Evolutionary conservation across 345 rosid species (phyloP), one percentile per base, ranked within the genome.

Genomic region (Jatropha curcas): DNA sequence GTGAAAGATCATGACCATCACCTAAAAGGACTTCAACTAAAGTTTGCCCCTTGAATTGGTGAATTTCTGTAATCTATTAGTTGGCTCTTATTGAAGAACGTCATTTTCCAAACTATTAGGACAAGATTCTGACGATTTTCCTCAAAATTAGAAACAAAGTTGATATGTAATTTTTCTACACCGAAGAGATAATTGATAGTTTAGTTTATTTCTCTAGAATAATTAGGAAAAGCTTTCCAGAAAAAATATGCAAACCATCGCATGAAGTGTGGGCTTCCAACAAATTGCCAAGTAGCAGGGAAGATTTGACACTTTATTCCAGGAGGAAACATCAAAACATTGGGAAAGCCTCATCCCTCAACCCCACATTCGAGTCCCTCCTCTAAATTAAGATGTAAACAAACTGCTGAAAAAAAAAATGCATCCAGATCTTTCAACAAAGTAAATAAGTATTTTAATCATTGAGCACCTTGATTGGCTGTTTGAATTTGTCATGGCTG

Each of bases 401-500:
- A 24, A 65, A 33, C 37, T 19, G 14, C 66, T n/a, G 13, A 37
- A 1, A n/a, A 9, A 60, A 17, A 11, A 34, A n/a, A 7, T 33
- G 39, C n/a, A 41, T 10, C 5, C 20, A 28, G 2, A 70, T 25
- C 25, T 70, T 41, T 25, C 28, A 12, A 37, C 22, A n/a, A 22
- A 28, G 3, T 6, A 12, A 10, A 67, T 5, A 46, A 17, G 41
- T 16, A 43, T 13, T 19, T 20, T 19, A 1, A 55, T 24, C 62
- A 51, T 4, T 0, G 4, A 62, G 70, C 71, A 94, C 98, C 98
- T 94, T 46, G 96, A 92, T 60, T 90, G 94, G 76, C 87, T 86
- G 65, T 94, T 94, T 51, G 91, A 57, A 75, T 90, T 92, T 17
- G 98, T 92, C 84, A 75, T 85, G 62, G 97, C 92, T 0, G 95